These are phyloP conservation scores for Lachnellula willkommii DNA, from an alignment of 2,329 filamentous ascomycete genomes.

Conservation along the genomic window DNA sequence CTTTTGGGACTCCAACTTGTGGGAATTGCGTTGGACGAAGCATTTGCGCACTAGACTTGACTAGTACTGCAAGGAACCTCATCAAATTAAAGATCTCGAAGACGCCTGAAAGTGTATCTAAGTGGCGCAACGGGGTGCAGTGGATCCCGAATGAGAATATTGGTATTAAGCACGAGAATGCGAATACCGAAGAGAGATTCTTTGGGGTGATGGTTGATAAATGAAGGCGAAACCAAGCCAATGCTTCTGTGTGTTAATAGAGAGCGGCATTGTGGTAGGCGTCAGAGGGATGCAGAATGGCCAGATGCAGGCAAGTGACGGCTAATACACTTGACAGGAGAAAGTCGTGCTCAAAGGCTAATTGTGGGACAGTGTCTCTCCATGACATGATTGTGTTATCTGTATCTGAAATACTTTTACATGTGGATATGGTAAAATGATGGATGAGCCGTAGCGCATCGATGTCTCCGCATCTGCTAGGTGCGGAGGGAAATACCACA, in stretches of 20 bases:
- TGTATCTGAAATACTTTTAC: constrained; percentile 1
- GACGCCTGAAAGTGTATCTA: background rate
- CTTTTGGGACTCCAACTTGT: background rate
- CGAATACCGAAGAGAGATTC: constrained; percentile 11
- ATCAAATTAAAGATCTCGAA: constrained; percentile 8
- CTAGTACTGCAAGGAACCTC: background rate
- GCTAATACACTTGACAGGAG: constrained; percentile 11
- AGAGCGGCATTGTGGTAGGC: constrained; percentile 7
- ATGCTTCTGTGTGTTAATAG: constrained; percentile 6
- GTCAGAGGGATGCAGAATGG: constrained; percentile 1
- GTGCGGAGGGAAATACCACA: background rate
- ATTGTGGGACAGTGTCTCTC: constrained; percentile 5
- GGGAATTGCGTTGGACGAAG: background rate
- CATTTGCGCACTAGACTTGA: background rate
- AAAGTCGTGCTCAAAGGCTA: constrained; percentile 11
- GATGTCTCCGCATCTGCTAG: background rate
- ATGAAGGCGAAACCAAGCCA: constrained; percentile 2
- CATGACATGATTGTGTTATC: background rate
- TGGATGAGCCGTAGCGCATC: constrained; percentile 12
- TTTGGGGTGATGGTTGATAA: background rate
- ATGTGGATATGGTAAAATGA: constrained; percentile 9
- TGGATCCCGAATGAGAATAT: constrained; percentile 8
- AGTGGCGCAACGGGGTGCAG: background rate
- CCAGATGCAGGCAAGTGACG: constrained; percentile 12
- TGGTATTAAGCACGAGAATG: constrained; percentile 9